Conservation (phyloP, 345 rosid genomes). For the Brassica cretica region DNA sequence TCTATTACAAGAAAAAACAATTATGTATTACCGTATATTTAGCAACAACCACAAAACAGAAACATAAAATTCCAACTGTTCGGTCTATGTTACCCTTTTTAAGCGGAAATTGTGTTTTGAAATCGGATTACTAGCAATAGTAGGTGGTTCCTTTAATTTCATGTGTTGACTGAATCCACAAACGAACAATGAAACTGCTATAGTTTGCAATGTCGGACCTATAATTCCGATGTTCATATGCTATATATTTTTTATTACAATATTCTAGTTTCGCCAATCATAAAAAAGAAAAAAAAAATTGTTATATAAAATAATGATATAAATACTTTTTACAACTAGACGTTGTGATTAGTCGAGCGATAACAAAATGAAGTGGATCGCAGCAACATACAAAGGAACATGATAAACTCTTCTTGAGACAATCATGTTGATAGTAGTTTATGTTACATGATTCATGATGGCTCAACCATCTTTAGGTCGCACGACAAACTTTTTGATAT, state of each 20-base stretch:
- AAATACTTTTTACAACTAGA: neutral
- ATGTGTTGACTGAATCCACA: neutral
- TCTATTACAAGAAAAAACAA: neutral
- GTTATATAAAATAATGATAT: neutral
- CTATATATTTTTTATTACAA: neutral
- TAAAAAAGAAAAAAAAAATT: too few species aligned
- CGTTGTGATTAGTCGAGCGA: neutral
- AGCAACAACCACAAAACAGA: neutral
- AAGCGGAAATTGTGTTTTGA: neutral
- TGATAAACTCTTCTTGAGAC: neutral
- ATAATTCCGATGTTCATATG: neutral
- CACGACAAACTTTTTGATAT: slow-evolving; percentile 14
- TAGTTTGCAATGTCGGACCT: neutral
- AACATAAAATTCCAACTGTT: neutral
- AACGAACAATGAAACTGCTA: neutral
- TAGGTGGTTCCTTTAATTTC: neutral
- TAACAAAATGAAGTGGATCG: neutral
- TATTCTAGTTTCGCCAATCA: neutral
- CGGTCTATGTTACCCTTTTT: neutral
- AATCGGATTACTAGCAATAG: neutral
- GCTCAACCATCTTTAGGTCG: slow-evolving; percentile 24
- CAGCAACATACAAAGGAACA: neutral
- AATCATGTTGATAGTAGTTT: slow-evolving; percentile 1
- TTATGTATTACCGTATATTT: neutral
- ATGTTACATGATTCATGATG: slow-evolving; percentile 7